phyloP scores from a whole-genome alignment of 257 asterid genomes.

The Scutellaria minor region DNA sequence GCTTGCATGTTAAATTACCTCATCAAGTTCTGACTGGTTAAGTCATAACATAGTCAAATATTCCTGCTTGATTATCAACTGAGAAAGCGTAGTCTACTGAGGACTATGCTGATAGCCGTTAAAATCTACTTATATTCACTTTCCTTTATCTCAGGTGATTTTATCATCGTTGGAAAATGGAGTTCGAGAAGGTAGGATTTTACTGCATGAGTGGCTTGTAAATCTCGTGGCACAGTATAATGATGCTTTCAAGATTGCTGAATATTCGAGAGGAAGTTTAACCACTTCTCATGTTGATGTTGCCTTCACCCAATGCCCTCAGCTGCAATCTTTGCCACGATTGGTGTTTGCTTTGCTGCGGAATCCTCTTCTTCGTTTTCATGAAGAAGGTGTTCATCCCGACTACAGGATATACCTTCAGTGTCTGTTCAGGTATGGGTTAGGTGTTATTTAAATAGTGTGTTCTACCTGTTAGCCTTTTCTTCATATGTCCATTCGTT shows the following conservation, averaged over 20 bases:
- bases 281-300: slow-evolving; percentile 63
- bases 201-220: slow-evolving; percentile 98
- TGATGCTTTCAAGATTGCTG: slow-evolving; percentile 75
- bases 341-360: slow-evolving; percentile 90
- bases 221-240: slow-evolving; percentile 90
- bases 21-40: no score
- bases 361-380: slow-evolving; percentile 95
- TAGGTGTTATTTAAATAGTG: slow-evolving; percentile 5
- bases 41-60: not conserved
- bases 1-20: slow-evolving; percentile 1
- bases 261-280: slow-evolving; percentile 65
- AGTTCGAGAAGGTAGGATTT: slow-evolving; percentile 88
- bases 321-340: slow-evolving; percentile 89
- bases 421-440: slow-evolving; percentile 88
- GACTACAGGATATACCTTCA: slow-evolving; percentile 95
- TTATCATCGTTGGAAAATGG: slow-evolving; percentile 90
- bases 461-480: slow-evolving; percentile 1
- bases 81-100: not conserved
- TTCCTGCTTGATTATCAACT: slow-evolving; percentile 2
- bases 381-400: slow-evolving; percentile 99
- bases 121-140: slow-evolving; percentile 19
- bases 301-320: slow-evolving; percentile 94
- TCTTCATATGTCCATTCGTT: not conserved
- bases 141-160: slow-evolving; percentile 68
- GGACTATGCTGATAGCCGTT: slow-evolving; percentile 18